Evolutionary conservation across 73 alveolate species (phyloP).

Genomic region (Paramecium primaurelia): DNA sequence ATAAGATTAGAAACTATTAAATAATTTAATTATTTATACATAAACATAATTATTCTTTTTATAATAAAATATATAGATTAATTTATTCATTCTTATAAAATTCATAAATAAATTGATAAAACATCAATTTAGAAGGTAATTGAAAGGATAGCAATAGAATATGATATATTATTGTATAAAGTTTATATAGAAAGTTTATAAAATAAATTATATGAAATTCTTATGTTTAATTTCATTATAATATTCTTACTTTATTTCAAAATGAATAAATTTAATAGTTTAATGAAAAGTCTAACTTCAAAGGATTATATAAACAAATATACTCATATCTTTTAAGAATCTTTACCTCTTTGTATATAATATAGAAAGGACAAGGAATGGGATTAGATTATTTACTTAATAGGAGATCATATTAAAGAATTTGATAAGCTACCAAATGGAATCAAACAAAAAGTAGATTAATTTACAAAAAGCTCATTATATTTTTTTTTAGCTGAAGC

Average conservation of each 20-base stretch:
- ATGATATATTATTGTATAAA: background rate
- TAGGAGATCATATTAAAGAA: background rate
- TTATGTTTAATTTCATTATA: background rate
- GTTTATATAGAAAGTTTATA: background rate
- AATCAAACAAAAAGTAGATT: background rate
- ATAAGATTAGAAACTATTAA: too few relatives aligned
- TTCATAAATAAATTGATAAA: too few relatives aligned
- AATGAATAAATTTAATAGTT: background rate
- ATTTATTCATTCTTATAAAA: too few relatives aligned
- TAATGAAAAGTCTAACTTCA: background rate
- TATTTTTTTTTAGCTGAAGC: constrained; percentile 31
- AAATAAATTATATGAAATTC: too few relatives aligned
- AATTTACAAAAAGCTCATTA: background rate
- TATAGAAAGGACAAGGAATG: background rate
- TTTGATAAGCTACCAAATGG: constrained; percentile 23
- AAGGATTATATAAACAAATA: constrained; percentile 8
- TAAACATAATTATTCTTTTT: too few relatives aligned
- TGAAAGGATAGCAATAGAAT: background rate
- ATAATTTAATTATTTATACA: too few relatives aligned
- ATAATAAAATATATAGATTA: too few relatives aligned
- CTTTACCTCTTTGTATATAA: background rate
- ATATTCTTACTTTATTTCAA: background rate
- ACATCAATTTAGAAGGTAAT: background rate
- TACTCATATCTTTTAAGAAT: background rate
- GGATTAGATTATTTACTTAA: background rate